Evolutionary conservation across 768 basidiomycete species (phyloP), one percentile per base, ranked within the genome.

Genomic region (Lactarius sp.): DNA sequence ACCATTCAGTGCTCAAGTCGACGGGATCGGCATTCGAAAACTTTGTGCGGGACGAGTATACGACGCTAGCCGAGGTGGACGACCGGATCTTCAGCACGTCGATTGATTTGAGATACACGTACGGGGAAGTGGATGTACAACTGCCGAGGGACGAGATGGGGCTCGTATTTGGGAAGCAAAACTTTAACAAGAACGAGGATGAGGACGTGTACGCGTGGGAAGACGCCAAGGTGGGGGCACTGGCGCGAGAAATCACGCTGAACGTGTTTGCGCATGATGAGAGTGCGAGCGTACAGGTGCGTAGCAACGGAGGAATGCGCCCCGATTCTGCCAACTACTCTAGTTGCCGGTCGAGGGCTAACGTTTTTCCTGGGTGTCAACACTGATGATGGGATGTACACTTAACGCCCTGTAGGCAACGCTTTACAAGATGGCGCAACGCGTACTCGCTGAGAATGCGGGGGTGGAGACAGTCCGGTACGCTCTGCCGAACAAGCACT

Each of bases 21-120:
- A 86, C 89, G 4, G 95, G 92, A 13, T 94, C 92, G 0, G 83
- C 87, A 0, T 98, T 98, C 72, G 81, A 86, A 59, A 79, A 82
- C 33, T 98, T 94, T 75, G 72, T 89, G 54, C 81, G 83, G 3
- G 94, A 96, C 74, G 90, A 94, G 70, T 92, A 85, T 75, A 94
- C 94, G n/a, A 94, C 92, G 1, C 83, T 96, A 22, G 77, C 73
- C 14, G 86, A 90, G 66, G 94, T 96, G 50, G 74, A 86, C 68
- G 96, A 98, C 67, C 83, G 96, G 9, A 88, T 98, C 70, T 88
- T 98, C 76, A 91, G 89, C 18, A 98, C 96, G 2, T 83, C 90
- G 5, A 78, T 98, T 61, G 90, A 96, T 66, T 78, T 93, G 27
- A 73, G 76, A 1, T 95, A 94, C 74, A 81, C 76, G 1, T 90